Conservation (phyloP, 2,329 filamentous ascomycete genomes). For the Fusarium pseudograminearum region DNA sequence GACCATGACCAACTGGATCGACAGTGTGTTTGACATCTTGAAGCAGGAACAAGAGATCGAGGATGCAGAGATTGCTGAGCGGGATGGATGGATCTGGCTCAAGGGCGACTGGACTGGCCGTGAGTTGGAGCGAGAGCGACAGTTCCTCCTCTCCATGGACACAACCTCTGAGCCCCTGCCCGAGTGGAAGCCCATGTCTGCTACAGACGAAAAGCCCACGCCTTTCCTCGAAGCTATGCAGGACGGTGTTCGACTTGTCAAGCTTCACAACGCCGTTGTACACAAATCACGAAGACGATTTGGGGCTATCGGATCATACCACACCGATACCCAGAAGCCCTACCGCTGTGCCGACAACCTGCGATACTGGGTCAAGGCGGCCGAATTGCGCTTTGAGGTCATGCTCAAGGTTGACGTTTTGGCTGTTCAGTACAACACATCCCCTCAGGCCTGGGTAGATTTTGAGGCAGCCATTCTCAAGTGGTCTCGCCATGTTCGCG, state of each 20-base stretch:
- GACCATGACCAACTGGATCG: slow-evolving; percentile 83
- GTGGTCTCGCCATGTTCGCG: slow-evolving; percentile 86
- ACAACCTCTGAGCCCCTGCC: slow-evolving; percentile 71
- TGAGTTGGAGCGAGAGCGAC: slow-evolving; percentile 82
- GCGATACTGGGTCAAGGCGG: slow-evolving; percentile 95
- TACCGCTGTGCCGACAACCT: slow-evolving; percentile 95
- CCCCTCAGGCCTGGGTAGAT: slow-evolving; percentile 77
- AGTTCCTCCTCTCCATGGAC: slow-evolving; percentile 84
- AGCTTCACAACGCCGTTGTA: slow-evolving; percentile 90
- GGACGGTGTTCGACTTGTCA: slow-evolving; percentile 83
- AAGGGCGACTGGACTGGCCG: slow-evolving; percentile 79
- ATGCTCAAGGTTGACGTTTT: slow-evolving; percentile 86
- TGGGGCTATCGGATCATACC: slow-evolving; percentile 87
- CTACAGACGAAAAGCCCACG: slow-evolving; percentile 67
- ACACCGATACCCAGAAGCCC: slow-evolving; percentile 93
- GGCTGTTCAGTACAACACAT: slow-evolving; percentile 82
- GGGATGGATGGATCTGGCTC: slow-evolving; percentile 84
- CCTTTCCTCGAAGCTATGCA: slow-evolving; percentile 79
- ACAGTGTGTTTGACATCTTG: slow-evolving; percentile 81
- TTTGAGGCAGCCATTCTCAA: slow-evolving; percentile 86
- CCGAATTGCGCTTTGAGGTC: slow-evolving; percentile 92
- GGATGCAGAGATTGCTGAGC: slow-evolving; percentile 75
- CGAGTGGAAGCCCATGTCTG: slow-evolving; percentile 68
- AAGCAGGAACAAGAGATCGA: slow-evolving; percentile 82
- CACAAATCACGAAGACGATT: slow-evolving; percentile 87